Base-by-base conservation (phyloP, 495 filamentous ascomycete species). In the Hyaloscypha hepaticicola region DNA sequence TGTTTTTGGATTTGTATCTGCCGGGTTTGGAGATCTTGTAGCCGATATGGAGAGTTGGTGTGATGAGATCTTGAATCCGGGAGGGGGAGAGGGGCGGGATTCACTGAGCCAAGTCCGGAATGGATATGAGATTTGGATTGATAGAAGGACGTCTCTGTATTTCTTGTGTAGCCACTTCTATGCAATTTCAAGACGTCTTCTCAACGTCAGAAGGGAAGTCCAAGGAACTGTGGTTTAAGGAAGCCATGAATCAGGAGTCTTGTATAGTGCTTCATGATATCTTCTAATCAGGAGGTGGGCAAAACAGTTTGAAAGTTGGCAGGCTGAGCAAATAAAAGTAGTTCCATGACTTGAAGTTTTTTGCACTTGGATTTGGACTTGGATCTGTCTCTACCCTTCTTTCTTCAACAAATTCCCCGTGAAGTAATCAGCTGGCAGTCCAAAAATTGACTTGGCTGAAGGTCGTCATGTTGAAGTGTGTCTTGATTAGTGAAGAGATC, bases 121-220 rank as follows among this genome's bases (percentile, higher is more conserved):
- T 73, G 58, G 79, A 85, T 12, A 87, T 72, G 38, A 77, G 77
- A 29, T 80, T 76, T 0, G 85, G 83, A 0, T 83, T 84, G 8
- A 86, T 72, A 11, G 33, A 33, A 59, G 9, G 0, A 59, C 24
- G 34, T 22, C 0, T 0, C 84, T 85, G 67, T 87, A 84, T 22
- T 71, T 70, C n/a, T 68, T 25, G 60, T 87, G 86, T 11, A 87
- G 69, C 0, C 58, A 25, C 14, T 25, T 58, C 53, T 29, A 45
- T 26, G 11, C 21, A 16, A 25, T 11, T 60, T 63, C 34, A 33
- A 7, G 28, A 29, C 16, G n/a, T 31, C 62, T 22, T 1, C 29
- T 14, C 27, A 22, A 51, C 8, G 19, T 53, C n/a, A 24, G 5
- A 24, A 61, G 52, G 27, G 52, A 24, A 11, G 8, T 19, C 59